A percentile compares a stretch with the other conserved stretches of the same genome.
Evolutionary conservation across 176 grass and related monocot species (phyloP).

Genomic region (Olyra latifolia): DNA sequence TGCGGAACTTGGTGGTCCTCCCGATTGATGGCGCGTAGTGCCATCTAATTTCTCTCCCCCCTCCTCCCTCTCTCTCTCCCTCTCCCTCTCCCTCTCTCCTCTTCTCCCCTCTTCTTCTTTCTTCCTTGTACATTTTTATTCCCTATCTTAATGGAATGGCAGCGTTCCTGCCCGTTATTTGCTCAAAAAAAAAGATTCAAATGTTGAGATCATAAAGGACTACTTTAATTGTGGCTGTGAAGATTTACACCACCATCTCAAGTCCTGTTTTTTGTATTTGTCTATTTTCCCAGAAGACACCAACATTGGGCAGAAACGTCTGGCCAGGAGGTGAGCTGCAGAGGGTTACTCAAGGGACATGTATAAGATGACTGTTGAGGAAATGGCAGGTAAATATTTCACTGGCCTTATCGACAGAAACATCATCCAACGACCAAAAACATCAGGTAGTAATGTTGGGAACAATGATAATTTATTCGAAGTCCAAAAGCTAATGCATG

Average conservation of each 20-base stretch:
- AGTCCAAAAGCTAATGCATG: constrained; percentile 36
- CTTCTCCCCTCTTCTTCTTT: too few relatives aligned
- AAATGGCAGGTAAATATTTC: not conserved
- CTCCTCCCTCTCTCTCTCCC: too few relatives aligned
- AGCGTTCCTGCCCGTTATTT: too few relatives aligned
- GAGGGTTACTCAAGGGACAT: constrained; percentile 6
- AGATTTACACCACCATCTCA: constrained; percentile 39
- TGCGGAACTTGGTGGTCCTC: too few relatives aligned
- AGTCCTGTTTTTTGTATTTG: constrained; percentile 37
- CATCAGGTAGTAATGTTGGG: not conserved
- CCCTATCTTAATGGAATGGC: too few relatives aligned
- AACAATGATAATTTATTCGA: not conserved
- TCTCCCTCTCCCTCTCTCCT: too few relatives aligned
- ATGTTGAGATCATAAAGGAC: too few relatives aligned
- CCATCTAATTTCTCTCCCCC: too few relatives aligned
- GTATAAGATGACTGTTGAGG: not conserved
- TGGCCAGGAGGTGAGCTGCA: constrained; percentile 21
- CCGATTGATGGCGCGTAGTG: too few relatives aligned
- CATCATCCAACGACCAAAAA: constrained; percentile 13
- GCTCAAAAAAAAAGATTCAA: too few relatives aligned
- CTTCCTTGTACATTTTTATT: too few relatives aligned
- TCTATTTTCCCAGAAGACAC: constrained; percentile 23
- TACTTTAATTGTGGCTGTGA: too few relatives aligned
- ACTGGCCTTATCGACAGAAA: constrained; percentile 5
- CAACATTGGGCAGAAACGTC: not conserved